Percentiles rank a stretch among this genome's conserved stretches.
Conservation (phyloP, 306 rosid species). For the Medicago truncatula region DNA sequence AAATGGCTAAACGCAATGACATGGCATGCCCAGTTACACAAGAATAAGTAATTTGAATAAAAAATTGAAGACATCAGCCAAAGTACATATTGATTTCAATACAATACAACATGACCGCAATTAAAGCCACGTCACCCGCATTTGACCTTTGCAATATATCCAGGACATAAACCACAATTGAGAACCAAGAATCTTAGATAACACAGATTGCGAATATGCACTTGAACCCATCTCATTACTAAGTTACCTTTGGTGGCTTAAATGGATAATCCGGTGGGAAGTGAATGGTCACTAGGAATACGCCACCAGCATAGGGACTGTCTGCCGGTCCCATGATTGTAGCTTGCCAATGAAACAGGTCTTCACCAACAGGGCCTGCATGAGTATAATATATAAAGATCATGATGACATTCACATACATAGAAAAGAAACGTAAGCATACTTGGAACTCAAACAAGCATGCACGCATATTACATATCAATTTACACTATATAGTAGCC, state of each 20-base stretch:
- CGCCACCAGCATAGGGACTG: constrained; percentile 66
- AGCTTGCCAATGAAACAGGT: constrained; percentile 67
- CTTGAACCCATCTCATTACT: neutral
- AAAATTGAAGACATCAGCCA: neutral
- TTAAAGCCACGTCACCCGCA: neutral
- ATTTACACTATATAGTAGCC: neutral
- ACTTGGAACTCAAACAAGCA: neutral
- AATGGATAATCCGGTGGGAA: constrained; percentile 72
- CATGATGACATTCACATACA: neutral
- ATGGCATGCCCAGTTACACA: neutral
- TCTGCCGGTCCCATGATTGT: constrained; percentile 62
- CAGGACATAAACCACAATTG: neutral
- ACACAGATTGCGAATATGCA: neutral
- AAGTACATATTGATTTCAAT: neutral
- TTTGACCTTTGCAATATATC: neutral
- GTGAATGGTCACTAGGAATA: constrained; percentile 56
- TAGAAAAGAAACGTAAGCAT: neutral
- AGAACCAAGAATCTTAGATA: neutral
- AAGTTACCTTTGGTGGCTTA: constrained; percentile 64
- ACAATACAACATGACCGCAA: neutral
- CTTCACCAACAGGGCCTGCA: constrained; percentile 60
- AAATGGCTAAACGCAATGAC: neutral
- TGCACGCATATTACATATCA: neutral
- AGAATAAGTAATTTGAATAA: neutral
- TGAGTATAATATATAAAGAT: neutral